Evolutionary conservation across 1,139 yeast genomes (phyloP), one percentile per base, ranked within the genome.

Genomic region (Blastobotrys arbuscula): DNA sequence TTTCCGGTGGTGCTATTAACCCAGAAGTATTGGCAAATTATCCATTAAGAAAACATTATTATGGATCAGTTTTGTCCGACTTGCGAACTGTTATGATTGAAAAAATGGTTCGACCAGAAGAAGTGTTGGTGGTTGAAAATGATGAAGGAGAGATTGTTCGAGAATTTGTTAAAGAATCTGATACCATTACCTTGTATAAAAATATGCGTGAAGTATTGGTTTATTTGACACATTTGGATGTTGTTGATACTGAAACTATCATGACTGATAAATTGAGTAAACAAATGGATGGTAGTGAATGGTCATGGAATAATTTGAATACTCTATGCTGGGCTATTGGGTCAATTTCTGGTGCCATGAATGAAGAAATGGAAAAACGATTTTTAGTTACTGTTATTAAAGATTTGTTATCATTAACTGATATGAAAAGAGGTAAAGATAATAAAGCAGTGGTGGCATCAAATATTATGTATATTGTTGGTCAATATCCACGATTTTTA

Each of bases 241-340:
- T 92, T 38, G 78, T 84, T 53, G 96, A 92, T 68, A 94, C 97
- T 10, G 96, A 92, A 64, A 81, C 80, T 56, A 92, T 92, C 60
- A 89, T 92, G 97, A 83, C 82, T 54, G 88, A 84, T 55, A 92
- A 94, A 70, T 77, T 92, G 56, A 84, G 94, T 2, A 81, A 84
- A 62, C 98, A 92, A 72, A 83, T 90, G 49, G 98, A 92, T 68
- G 98, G 94, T 50, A 76, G 86, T 53, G 98, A 94, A 71, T 92
- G 99, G 99, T 90, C 97, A 33, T 92, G 98, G 97, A 94, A 89
- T 67, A 92, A 90, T 64, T 85, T 92, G 61, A 92, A 92, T 67
- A 92, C 97, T 1, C 74, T 92, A 57, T 92, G 98, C 74, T 92
- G 99, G 99, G 99, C 99, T 6, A 94, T 92, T 67, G 99, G 99